Evolutionary conservation across 768 basidiomycete species (phyloP).

Genomic region (Baorangia bicolor): DNA sequence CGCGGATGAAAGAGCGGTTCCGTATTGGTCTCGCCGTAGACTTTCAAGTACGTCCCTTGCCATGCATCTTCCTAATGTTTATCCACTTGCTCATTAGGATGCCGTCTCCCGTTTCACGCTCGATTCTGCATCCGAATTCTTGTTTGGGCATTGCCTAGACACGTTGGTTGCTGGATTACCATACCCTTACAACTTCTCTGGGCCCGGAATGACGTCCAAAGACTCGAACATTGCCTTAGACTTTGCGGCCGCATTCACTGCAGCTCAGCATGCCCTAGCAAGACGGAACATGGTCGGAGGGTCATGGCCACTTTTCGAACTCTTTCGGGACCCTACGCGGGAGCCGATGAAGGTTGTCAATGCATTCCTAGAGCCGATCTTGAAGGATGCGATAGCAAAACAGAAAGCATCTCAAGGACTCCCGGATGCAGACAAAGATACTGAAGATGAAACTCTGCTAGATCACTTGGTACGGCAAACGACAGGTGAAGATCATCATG

Average conservation of each 20-base stretch:
- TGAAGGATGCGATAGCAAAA: conserved; percentile 36
- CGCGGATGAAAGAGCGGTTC: conserved; percentile 43
- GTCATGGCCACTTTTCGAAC: conserved; percentile 42
- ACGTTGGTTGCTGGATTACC: conserved; percentile 38
- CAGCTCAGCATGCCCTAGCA: conserved; percentile 32
- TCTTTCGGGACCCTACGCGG: conserved; percentile 32
- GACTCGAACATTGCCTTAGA: conserved; percentile 16
- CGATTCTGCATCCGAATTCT: conserved; percentile 53
- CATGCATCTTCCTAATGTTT: neutral
- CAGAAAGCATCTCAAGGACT: conserved; percentile 6
- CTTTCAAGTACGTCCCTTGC: conserved; percentile 45
- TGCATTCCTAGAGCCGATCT: conserved; percentile 39
- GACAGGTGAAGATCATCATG: conserved; percentile 26
- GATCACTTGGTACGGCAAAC: conserved; percentile 42
- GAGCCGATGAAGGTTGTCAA: conserved; percentile 40
- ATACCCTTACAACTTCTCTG: conserved; percentile 34
- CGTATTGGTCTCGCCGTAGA: conserved; percentile 51
- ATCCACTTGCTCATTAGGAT: conserved; percentile 31
- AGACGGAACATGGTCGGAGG: conserved; percentile 31
- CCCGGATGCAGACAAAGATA: neutral
- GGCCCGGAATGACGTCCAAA: conserved; percentile 2
- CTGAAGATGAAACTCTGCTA: conserved; percentile 40
- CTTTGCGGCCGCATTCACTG: conserved; percentile 36
- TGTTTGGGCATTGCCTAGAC: conserved; percentile 46
- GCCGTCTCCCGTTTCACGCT: conserved; percentile 47